phyloP scores from a whole-genome alignment of 1,139 yeast species.

The Saccharomycopsis crataegensis region DNA sequence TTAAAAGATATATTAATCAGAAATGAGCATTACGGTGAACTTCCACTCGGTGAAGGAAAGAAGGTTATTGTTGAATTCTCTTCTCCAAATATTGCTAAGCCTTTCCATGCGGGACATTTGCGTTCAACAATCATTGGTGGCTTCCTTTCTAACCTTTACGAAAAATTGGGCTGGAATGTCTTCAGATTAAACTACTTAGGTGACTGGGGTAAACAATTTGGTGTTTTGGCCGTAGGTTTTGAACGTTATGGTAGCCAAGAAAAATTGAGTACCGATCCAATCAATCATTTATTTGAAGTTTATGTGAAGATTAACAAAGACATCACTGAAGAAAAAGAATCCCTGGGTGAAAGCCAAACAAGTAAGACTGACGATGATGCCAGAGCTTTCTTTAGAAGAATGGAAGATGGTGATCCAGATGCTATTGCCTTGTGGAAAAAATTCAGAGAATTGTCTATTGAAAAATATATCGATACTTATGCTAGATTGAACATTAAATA shows the following conservation, averaged over 20 bases:
- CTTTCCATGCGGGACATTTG: constrained; percentile 98
- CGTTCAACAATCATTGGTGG: constrained; percentile 98
- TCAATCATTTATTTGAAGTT: constrained; percentile 89
- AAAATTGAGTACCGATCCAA: constrained; percentile 67
- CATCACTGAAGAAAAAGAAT: constrained; percentile 67
- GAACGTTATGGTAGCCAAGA: constrained; percentile 78
- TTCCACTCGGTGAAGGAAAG: constrained; percentile 70
- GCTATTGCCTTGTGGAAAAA: constrained; percentile 78
- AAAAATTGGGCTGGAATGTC: constrained; percentile 86
- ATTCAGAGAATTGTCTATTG: constrained; percentile 86
- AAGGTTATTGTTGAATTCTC: constrained; percentile 81
- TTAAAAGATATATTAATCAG: constrained; percentile 64
- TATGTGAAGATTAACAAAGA: constrained; percentile 84
- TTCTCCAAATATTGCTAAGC: constrained; percentile 97
- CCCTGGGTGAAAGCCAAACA: constrained; percentile 37
- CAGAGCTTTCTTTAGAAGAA: constrained; percentile 75
- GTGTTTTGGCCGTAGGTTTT: constrained; percentile 90
- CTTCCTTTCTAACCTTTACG: constrained; percentile 84
- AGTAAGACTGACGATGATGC: constrained; percentile 74
- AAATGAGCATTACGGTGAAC: constrained; percentile 58
- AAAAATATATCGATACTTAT: constrained; percentile 78
- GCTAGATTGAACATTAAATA: constrained; percentile 85
- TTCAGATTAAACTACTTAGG: constrained; percentile 89
- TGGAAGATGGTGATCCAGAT: constrained; percentile 90
- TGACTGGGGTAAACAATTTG: constrained; percentile 99